A percentile compares a stretch with the other conserved stretches of the same genome.
Evolutionary conservation across 1,284 basidiomycete species (phyloP).

Genomic region (Clitocybe nebularis): DNA sequence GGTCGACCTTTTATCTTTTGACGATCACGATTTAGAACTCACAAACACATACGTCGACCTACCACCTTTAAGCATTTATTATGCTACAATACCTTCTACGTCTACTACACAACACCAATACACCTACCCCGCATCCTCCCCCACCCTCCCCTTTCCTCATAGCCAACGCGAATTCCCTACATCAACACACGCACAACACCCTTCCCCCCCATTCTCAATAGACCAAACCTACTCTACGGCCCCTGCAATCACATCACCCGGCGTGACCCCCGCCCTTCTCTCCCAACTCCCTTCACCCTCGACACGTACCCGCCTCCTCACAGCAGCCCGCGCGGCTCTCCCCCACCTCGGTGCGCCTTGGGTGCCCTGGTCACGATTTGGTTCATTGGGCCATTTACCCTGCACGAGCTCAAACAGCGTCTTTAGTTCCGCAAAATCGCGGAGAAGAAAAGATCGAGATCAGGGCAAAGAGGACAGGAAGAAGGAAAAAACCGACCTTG

Average conservation of each 20-base stretch:
- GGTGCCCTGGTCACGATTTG: conserved; percentile 13
- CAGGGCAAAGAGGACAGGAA: conserved; percentile 15
- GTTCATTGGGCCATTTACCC: conserved; percentile 9
- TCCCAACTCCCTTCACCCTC: conserved; percentile 23
- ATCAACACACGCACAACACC: conserved; percentile 8
- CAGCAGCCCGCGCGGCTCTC: conserved; percentile 18
- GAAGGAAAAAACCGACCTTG: conserved; percentile 15
- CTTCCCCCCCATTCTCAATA: conserved; percentile 10
- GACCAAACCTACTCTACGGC: conserved; percentile 5
- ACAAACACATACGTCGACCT: conserved; percentile 11
- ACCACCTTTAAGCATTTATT: conserved; percentile 24
- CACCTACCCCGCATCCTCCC: conserved; percentile 1
- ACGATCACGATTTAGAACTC: conserved; percentile 11
- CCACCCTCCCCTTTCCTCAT: conserved; percentile 2
- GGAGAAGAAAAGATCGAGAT: conserved; percentile 6
- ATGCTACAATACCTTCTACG: conserved; percentile 12
- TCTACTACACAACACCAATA: not conserved
- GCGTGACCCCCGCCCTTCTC: conserved; percentile 17
- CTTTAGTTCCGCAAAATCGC: too few species aligned
- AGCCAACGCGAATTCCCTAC: not conserved
- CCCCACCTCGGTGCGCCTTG: conserved; percentile 16
- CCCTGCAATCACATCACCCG: conserved; percentile 7
- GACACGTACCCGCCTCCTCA: conserved; percentile 21
- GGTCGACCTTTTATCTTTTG: conserved; percentile 21
- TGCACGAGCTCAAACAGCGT: too few species aligned